Evolutionary conservation across 2,329 filamentous ascomycete species (phyloP), one percentile per base, ranked within the genome.

Genomic region (Microsporum ferrugineum): DNA sequence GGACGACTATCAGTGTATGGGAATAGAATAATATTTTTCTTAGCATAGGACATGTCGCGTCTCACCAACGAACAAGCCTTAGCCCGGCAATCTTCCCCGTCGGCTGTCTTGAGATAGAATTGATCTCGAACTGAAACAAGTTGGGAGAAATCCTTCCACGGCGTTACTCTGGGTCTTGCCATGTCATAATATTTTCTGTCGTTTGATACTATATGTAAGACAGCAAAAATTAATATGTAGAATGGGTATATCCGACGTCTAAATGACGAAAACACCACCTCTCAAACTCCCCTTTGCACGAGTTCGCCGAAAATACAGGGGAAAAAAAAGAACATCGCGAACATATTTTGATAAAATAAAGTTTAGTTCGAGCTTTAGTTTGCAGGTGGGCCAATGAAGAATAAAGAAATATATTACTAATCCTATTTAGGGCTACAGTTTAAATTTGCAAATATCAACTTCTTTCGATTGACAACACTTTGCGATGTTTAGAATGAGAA

Each of bases 121-220:
- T 75, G 69, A 60, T 62, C 64, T 59, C 75, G 72, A 58, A 76
- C 71, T 8, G 68, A 65, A 34, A 75, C 64, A 56, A 77, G 67
- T 60, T 76, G 69, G 2, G 71, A 69, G 39, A 69, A 66, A 12
- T 70, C 67, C 63, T 75, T 76, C 75, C 75, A 77, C 34, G 75
- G 72, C 4, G 75, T 76, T 61, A 77, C 75, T 33, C 71, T 66
- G 39, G 76, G 66, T 61, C 72, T 75, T 10, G 75, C 70, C 75
- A 77, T 76, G 36, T 33, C 23, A 41, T 23, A 6, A 5, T 39
- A 27, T 39, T 14, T 27, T 23, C 17, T 23, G 17, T 23, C 17
- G 17, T 45, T 41, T 23, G 34, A 39, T 39, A 43, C 5, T 29
- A 23, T 14, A 29, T 47, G 39, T 17, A 29, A 29, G n/a, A 8